phyloP scores from a whole-genome alignment of 2,329 filamentous ascomycete genomes.

The Colletotrichum lini region DNA sequence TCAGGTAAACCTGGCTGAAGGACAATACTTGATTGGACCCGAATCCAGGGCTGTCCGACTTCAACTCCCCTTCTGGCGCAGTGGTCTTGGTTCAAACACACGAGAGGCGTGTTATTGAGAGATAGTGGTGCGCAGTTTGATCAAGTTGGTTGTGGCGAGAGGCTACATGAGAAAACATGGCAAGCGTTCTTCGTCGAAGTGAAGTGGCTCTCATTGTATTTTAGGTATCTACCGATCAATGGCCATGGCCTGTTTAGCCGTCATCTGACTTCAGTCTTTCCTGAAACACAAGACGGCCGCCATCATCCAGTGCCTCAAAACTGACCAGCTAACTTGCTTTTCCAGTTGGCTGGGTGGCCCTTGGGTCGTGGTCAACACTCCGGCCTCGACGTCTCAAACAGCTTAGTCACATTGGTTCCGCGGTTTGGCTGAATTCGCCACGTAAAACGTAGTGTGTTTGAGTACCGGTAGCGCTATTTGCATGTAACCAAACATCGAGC shows the following conservation, averaged over 20 bases:
- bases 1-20: constrained; percentile 3
- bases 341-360: too few relatives aligned
- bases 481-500: too few relatives aligned
- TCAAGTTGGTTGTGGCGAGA: too few relatives aligned
- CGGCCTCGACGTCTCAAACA: neutral
- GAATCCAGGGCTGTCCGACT: neutral
- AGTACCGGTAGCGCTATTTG: neutral
- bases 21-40: constrained; percentile 8
- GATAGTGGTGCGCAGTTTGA: neutral
- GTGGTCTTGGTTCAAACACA: neutral
- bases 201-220: neutral
- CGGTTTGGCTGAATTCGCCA: too few relatives aligned
- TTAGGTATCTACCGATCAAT: too few relatives aligned
- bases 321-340: neutral
- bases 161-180: too few relatives aligned
- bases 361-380: neutral
- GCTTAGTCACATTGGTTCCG: neutral
- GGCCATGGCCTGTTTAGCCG: neutral
- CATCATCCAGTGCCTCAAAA: neutral
- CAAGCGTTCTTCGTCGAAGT: neutral
- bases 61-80: neutral
- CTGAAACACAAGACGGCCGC: neutral
- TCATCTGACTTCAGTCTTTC: neutral
- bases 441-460: neutral
- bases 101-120: neutral